These are phyloP conservation scores for Citrus reticulata DNA, from an alignment of 345 rosid genomes.

Conservation along the genomic window DNA sequence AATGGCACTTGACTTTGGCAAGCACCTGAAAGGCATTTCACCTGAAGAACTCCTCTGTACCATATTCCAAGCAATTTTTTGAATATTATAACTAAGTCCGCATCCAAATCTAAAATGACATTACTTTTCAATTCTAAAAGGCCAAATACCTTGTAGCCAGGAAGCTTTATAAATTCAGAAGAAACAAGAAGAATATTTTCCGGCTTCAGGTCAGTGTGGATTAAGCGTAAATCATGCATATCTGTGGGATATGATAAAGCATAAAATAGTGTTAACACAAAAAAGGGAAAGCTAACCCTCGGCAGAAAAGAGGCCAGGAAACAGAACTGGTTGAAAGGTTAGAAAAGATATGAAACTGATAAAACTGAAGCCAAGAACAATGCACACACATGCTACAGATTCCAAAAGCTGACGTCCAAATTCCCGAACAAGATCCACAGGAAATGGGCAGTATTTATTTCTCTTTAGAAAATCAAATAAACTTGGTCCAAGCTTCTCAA, in stretches of 20 bases:
- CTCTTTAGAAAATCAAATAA: constrained; percentile 90
- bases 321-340: constrained; percentile 17
- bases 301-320: constrained; percentile 17
- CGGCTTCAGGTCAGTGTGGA: constrained; percentile 91
- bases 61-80: constrained; percentile 30
- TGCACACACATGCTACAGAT: constrained; percentile 92
- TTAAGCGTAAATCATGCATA: constrained; percentile 77
- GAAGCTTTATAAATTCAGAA: constrained; percentile 65
- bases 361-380: constrained; percentile 33
- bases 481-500: constrained; percentile 98
- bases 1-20: constrained; percentile 88
- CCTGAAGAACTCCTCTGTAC: constrained; percentile 49
- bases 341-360: constrained; percentile 7
- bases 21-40: constrained; percentile 54
- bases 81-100: constrained; percentile 9
- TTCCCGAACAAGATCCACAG: constrained; percentile 90
- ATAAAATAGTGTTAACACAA: constrained; percentile 14
- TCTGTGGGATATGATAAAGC: constrained; percentile 41
- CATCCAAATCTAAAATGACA: constrained; percentile 28
- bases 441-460: constrained; percentile 89
- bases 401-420: constrained; percentile 95
- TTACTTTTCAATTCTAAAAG: constrained; percentile 10
- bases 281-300: constrained; percentile 15
- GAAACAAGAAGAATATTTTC: constrained; percentile 84
- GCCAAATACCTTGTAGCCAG: constrained; percentile 59